Evolutionary conservation across 73 alveolate species (phyloP).

Genomic region (Tetrahymena elliotti): DNA sequence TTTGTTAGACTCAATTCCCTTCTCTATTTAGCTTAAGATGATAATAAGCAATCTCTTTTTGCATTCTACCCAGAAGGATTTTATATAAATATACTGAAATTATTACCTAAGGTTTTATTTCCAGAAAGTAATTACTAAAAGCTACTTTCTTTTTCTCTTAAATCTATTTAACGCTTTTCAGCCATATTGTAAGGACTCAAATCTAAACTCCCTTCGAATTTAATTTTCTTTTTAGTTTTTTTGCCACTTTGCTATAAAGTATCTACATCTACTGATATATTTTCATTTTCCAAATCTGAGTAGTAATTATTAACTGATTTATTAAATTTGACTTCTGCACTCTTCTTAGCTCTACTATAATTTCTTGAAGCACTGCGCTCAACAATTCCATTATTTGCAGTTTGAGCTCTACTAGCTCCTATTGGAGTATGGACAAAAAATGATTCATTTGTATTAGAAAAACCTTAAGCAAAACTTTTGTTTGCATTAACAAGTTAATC

Average conservation of each 20-base stretch:
- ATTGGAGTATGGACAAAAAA: not conserved
- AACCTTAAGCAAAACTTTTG: not conserved
- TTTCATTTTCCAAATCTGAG: not conserved
- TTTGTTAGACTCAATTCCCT: not conserved
- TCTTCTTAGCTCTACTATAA: not conserved
- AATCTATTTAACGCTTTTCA: not conserved
- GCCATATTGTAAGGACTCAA: not conserved
- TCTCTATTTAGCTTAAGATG: not conserved
- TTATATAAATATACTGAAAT: not conserved
- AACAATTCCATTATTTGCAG: not conserved
- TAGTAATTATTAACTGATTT: not conserved
- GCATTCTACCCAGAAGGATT: not conserved
- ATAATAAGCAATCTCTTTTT: not conserved
- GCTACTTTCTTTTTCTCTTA: not conserved
- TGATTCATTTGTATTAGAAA: not conserved
- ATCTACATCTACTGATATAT: not conserved
- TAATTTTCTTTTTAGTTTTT: not conserved
- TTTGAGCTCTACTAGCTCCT: not conserved
- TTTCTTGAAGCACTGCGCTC: not conserved
- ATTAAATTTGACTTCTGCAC: not conserved
- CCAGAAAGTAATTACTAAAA: not conserved
- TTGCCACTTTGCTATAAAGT: not conserved
- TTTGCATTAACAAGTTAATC: not conserved
- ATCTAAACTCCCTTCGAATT: not conserved
- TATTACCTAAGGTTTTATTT: not conserved